Percentiles rank a stretch among this genome's conserved stretches.
Evolutionary conservation across 176 grass and related monocot genomes (phyloP).

Genomic region (Elaeis guineensis): DNA sequence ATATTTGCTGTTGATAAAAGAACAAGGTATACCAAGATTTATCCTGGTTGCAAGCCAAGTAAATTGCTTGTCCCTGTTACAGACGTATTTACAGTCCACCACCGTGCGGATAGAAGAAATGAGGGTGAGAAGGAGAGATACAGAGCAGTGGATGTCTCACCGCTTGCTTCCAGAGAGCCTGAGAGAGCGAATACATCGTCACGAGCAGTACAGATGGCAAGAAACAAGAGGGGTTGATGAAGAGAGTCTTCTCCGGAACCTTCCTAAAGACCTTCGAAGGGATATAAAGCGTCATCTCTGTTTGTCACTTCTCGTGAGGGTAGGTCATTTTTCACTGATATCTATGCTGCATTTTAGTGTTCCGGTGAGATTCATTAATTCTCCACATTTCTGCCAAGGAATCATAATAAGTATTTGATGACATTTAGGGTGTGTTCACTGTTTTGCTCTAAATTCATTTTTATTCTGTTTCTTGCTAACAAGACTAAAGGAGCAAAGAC

Average conservation of each 20-base stretch:
- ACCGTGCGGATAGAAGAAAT: slow-evolving; percentile 82
- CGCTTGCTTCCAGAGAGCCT: slow-evolving; percentile 76
- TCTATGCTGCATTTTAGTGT: no score
- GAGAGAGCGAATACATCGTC: slow-evolving; percentile 66
- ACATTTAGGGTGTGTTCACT: no score
- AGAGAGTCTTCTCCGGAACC: slow-evolving; percentile 68
- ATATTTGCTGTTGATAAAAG: no score
- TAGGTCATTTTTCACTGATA: slow-evolving; percentile 26
- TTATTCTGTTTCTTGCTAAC: no score
- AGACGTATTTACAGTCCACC: slow-evolving; percentile 90
- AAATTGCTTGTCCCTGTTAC: slow-evolving; percentile 17
- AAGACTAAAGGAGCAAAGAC: no score
- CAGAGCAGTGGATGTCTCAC: slow-evolving; percentile 88
- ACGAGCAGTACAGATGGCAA: slow-evolving; percentile 95
- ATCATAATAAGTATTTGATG: no score
- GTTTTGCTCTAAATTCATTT: no score
- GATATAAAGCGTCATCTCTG: slow-evolving; percentile 88
- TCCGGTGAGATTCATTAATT: no score
- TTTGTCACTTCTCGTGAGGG: slow-evolving; percentile 75
- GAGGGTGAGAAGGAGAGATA: slow-evolving; percentile 74
- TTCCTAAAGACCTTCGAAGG: slow-evolving; percentile 88
- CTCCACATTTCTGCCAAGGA: no score
- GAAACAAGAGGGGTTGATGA: slow-evolving; percentile 97
- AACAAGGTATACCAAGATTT: background rate
- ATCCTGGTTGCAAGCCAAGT: background rate